A percentile compares a stretch with the other conserved stretches of the same genome.
These are phyloP conservation scores for Pyronema omphalodes DNA, from an alignment of 495 filamentous ascomycete genomes.

Conservation along the genomic window DNA sequence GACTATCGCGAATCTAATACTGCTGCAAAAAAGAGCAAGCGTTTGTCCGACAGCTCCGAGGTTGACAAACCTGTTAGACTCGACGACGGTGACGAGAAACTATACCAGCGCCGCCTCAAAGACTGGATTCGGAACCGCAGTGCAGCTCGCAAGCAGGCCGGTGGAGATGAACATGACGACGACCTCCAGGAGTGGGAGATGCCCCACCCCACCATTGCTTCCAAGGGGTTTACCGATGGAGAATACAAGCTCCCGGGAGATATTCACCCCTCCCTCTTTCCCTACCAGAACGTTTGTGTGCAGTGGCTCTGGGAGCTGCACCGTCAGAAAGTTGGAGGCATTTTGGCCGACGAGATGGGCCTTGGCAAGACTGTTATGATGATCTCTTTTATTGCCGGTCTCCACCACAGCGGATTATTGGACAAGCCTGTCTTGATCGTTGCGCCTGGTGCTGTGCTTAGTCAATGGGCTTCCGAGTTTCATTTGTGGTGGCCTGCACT, in stretches of 20 bases:
- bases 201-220: slow-evolving; percentile 61
- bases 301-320: slow-evolving; percentile 95
- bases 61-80: slow-evolving; percentile 22
- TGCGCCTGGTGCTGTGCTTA: slow-evolving; percentile 81
- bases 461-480: slow-evolving; percentile 96
- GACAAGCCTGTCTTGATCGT: slow-evolving; percentile 74
- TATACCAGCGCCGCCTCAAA: slow-evolving; percentile 59
- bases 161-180: slow-evolving; percentile 21
- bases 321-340: slow-evolving; percentile 72
- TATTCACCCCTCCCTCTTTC: slow-evolving; percentile 72
- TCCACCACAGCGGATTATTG: slow-evolving; percentile 76
- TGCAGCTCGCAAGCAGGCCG: slow-evolving; percentile 36
- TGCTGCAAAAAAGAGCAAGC: slow-evolving; percentile 42
- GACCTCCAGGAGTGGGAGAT: slow-evolving; percentile 62
- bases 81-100: slow-evolving; percentile 77
- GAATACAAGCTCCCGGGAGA: slow-evolving; percentile 75
- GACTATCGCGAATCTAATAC: slow-evolving; percentile 30
- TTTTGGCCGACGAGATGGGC: slow-evolving; percentile 96
- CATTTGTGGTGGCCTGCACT: slow-evolving; percentile 95
- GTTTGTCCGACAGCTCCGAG: neutral
- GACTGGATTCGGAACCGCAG: slow-evolving; percentile 56
- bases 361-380: slow-evolving; percentile 90
- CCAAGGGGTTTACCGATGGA: slow-evolving; percentile 46
- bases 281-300: slow-evolving; percentile 89
- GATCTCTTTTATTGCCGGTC: slow-evolving; percentile 73